Conservation (phyloP, 2,329 filamentous ascomycete species). For the Cadophora sp. region DNA sequence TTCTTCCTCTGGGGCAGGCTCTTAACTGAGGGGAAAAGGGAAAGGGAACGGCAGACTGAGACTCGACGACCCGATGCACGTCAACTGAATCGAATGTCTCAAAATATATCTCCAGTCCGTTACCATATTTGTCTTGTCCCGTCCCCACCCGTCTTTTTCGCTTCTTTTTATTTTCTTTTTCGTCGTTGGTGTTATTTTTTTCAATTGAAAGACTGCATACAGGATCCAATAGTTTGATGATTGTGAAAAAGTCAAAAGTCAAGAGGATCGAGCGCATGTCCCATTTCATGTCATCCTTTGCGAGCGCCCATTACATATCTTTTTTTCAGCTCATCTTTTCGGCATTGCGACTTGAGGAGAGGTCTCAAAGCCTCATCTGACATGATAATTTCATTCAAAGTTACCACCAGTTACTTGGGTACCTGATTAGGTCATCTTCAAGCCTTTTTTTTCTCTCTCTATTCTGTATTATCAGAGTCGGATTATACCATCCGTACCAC, state of each 20-base stretch:
- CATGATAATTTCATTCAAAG: too few relatives aligned
- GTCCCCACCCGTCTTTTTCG: background rate
- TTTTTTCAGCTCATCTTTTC: background rate
- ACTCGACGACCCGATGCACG: background rate
- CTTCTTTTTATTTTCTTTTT: background rate
- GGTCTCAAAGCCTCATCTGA: background rate
- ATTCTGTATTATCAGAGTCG: slow-evolving; percentile 5
- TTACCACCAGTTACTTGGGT: too few relatives aligned
- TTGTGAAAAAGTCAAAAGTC: background rate
- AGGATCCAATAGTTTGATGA: slow-evolving; percentile 4
- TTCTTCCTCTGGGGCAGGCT: too few relatives aligned
- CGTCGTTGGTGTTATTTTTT: background rate
- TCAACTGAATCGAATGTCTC: slow-evolving; percentile 19
- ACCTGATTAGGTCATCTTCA: background rate
- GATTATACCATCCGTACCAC: slow-evolving; percentile 6
- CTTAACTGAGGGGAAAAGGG: background rate
- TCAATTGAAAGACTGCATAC: slow-evolving; percentile 3
- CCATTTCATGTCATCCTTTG: background rate
- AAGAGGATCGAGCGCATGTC: background rate
- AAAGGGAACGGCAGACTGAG: background rate
- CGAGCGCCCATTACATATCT: too few relatives aligned
- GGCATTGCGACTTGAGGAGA: background rate
- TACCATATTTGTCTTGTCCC: too few relatives aligned
- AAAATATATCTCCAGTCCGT: background rate
- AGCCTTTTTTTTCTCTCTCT: background rate